These are phyloP conservation scores for Penicillium manginii DNA, from an alignment of 495 filamentous ascomycete species.

Conservation along the genomic window DNA sequence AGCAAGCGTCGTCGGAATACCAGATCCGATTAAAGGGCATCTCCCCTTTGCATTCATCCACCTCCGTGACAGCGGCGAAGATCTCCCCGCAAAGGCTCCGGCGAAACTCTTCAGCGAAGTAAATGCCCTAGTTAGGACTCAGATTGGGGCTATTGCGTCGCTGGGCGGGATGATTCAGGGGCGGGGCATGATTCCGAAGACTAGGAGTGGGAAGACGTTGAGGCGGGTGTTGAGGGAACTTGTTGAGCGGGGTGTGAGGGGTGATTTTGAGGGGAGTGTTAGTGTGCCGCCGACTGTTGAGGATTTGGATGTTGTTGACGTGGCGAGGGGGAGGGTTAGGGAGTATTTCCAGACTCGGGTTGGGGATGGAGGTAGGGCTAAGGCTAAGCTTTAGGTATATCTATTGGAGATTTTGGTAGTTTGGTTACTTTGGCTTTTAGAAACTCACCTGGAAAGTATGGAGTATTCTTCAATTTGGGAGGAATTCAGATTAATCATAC, in stretches of 20 bases:
- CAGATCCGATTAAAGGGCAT: conserved; percentile 84
- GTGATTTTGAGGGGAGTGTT: conserved; percentile 55
- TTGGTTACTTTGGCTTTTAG: no score
- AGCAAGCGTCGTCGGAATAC: conserved; percentile 82
- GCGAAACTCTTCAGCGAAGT: conserved; percentile 60
- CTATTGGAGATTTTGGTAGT: no score
- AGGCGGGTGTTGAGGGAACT: conserved; percentile 79
- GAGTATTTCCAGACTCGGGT: conserved; percentile 52
- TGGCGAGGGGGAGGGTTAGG: conserved; percentile 56
- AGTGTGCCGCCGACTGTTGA: conserved; percentile 64
- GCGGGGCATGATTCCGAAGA: conserved; percentile 90
- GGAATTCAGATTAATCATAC: no score
- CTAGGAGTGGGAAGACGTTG: conserved; percentile 84
- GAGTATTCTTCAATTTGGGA: no score
- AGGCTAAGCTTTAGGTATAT: conserved; percentile 59
- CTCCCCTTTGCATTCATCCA: conserved; percentile 89
- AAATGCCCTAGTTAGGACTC: conserved; percentile 69
- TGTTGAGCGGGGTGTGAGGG: conserved; percentile 63
- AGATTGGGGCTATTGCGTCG: conserved; percentile 85
- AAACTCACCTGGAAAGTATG: no score
- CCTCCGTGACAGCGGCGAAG: conserved; percentile 41
- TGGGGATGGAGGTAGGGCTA: conserved; percentile 31
- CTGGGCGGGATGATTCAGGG: conserved; percentile 84
- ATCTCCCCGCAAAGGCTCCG: conserved; percentile 44
- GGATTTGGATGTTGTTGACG: conserved; percentile 59